A percentile compares a stretch with the other conserved stretches of the same genome.
Conservation (phyloP, 2,329 filamentous ascomycete species). For the Pseudocercospora fuligena region DNA sequence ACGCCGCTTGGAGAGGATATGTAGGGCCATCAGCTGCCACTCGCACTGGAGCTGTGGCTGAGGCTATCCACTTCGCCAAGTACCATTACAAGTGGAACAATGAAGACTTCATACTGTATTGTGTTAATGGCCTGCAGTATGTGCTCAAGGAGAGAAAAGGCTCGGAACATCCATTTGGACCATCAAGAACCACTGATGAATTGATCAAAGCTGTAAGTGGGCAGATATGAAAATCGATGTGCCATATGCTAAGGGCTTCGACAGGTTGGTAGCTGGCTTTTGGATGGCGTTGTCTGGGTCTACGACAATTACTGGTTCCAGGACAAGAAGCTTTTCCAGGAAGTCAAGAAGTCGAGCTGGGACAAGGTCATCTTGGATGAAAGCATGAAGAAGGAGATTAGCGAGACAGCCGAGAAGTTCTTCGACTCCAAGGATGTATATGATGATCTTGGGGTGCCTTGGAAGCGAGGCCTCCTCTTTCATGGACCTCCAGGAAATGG, state of each 20-base stretch:
- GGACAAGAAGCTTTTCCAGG: conserved; percentile 44
- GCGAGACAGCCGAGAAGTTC: conserved; percentile 46
- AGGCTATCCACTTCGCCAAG: conserved; percentile 47
- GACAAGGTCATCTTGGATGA: conserved; percentile 54
- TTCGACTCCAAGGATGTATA: conserved; percentile 47
- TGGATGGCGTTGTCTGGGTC: conserved; percentile 48
- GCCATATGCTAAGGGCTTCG: conserved; percentile 35
- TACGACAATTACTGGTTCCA: conserved; percentile 50
- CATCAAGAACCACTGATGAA: conserved; percentile 44
- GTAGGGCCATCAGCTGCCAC: conserved; percentile 35
- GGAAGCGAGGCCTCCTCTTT: conserved; percentile 50
- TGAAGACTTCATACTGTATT: conserved; percentile 49
- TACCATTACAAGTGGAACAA: conserved; percentile 46
- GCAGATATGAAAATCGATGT: background rate
- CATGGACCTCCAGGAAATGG: conserved; percentile 46
- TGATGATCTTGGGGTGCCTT: conserved; percentile 50
- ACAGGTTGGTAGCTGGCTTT: conserved; percentile 17
- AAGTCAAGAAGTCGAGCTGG: conserved; percentile 50
- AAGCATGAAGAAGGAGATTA: conserved; percentile 50
- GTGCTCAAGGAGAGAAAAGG: conserved; percentile 45
- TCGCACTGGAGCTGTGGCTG: conserved; percentile 42
- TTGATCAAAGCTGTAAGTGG: conserved; percentile 45
- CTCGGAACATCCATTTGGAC: conserved; percentile 41
- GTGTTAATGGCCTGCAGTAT: conserved; percentile 45
- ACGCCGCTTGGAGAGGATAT: conserved; percentile 46